Conservation (phyloP, 805 yeast species). For the Wickerhamiella sorbophila region DNA sequence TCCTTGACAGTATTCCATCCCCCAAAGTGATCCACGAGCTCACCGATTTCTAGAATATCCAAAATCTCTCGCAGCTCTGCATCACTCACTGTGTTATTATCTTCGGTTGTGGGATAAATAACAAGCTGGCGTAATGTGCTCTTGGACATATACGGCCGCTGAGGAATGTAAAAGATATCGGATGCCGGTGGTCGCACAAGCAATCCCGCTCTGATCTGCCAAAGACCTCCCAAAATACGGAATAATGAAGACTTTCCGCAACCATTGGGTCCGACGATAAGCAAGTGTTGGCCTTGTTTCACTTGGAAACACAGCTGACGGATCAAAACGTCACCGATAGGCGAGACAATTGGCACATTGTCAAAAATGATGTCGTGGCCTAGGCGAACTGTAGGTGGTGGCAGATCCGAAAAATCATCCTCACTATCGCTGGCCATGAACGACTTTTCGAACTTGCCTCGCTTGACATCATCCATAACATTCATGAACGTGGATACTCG, state of each 20-base stretch:
- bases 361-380: slow-evolving; percentile 52
- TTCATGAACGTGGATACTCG: slow-evolving; percentile 60
- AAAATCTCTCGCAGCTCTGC: slow-evolving; percentile 25
- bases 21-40: slow-evolving; percentile 26
- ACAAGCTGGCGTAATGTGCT: slow-evolving; percentile 78
- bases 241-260: slow-evolving; percentile 90
- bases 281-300: slow-evolving; percentile 66
- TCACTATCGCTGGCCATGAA: neutral
- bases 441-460: slow-evolving; percentile 23
- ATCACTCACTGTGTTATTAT: slow-evolving; percentile 29
- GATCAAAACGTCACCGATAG: slow-evolving; percentile 62
- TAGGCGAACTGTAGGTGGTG: slow-evolving; percentile 17
- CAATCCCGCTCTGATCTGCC: slow-evolving; percentile 58
- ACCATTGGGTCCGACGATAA: slow-evolving; percentile 93
- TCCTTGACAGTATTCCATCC: slow-evolving; percentile 56
- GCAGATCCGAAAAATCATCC: neutral
- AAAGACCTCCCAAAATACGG: slow-evolving; percentile 79
- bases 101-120: slow-evolving; percentile 67
- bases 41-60: slow-evolving; percentile 25
- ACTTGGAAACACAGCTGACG: slow-evolving; percentile 54
- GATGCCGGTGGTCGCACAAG: slow-evolving; percentile 51
- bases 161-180: slow-evolving; percentile 79
- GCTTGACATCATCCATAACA: slow-evolving; percentile 39
- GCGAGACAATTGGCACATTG: slow-evolving; percentile 71
- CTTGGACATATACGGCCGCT: slow-evolving; percentile 71